Percentiles rank a stretch among this genome's conserved stretches.
phyloP scores from a whole-genome alignment of 1,139 yeast species.

The Scheffersomyces quercinus region DNA sequence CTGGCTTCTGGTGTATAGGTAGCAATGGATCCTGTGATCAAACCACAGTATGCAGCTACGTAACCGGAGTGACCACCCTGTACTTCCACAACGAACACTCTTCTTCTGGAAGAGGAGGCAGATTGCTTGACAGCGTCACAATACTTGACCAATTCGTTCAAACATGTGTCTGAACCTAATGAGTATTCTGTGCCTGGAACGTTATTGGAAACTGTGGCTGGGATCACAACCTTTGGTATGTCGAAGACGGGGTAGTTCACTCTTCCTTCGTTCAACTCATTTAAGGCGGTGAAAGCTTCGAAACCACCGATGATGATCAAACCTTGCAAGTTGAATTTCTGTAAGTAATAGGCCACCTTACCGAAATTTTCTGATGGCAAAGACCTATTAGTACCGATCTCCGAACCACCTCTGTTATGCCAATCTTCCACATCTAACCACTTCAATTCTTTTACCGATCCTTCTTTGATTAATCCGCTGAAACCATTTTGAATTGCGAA shows the following conservation, averaged over 20 bases:
- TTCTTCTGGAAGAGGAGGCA: constrained; percentile 75
- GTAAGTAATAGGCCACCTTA: constrained; percentile 73
- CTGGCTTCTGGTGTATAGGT: constrained; percentile 77
- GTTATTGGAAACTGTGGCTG: constrained; percentile 82
- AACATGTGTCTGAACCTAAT: constrained; percentile 75
- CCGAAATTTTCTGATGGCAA: constrained; percentile 70
- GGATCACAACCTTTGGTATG: constrained; percentile 76
- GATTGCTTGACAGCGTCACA: constrained; percentile 80
- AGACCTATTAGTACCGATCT: constrained; percentile 76
- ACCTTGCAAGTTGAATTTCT: constrained; percentile 72
- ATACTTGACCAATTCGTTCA: constrained; percentile 71
- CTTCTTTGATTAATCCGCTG: constrained; percentile 75
- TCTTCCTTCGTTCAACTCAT: constrained; percentile 66
- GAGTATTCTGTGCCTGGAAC: constrained; percentile 86
- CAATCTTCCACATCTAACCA: constrained; percentile 76
- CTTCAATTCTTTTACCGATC: constrained; percentile 57
- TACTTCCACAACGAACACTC: constrained; percentile 81
- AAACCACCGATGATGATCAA: constrained; percentile 76
- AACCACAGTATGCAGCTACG: constrained; percentile 68
- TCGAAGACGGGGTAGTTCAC: constrained; percentile 67
- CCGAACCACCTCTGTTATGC: constrained; percentile 78
- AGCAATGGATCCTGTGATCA: constrained; percentile 73
- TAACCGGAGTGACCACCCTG: constrained; percentile 86
- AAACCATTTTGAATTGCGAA: constrained; percentile 77
- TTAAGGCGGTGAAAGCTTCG: constrained; percentile 72